These are phyloP conservation scores for Ceratocystis colombiana DNA, from an alignment of 2,329 filamentous ascomycete genomes.

Conservation along the genomic window DNA sequence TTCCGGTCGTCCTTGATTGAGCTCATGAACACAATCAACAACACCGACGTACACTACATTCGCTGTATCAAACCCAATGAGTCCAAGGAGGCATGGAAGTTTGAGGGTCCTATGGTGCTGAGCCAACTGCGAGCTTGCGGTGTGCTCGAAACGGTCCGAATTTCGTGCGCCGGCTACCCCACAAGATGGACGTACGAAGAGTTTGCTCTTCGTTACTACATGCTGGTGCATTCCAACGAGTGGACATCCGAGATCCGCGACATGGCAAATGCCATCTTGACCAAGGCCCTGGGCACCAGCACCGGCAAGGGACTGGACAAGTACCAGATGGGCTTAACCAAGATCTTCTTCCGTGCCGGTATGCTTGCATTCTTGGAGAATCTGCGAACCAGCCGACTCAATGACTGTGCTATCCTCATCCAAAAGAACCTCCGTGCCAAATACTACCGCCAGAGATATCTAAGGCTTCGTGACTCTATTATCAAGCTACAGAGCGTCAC, in stretches of 20 bases:
- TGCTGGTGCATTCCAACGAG: constrained; percentile 78
- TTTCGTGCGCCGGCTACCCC: constrained; percentile 93
- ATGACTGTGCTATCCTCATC: constrained; percentile 91
- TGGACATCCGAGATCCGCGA: constrained; percentile 92
- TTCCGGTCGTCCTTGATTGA: constrained; percentile 98
- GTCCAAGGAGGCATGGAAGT: constrained; percentile 92
- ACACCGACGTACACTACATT: constrained; percentile 97
- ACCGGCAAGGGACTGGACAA: constrained; percentile 72
- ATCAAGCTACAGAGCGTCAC: constrained; percentile 67
- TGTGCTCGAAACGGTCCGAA: constrained; percentile 96
- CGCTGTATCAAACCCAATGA: constrained; percentile 99
- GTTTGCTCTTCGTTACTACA: constrained; percentile 95
- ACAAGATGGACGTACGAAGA: constrained; percentile 99
- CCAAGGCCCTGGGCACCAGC: constrained; percentile 72
- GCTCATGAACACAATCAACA: constrained; percentile 95
- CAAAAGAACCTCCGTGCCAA: constrained; percentile 96
- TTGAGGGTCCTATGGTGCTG: constrained; percentile 96
- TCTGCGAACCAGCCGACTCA: constrained; percentile 76
- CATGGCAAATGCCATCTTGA: constrained; percentile 88
- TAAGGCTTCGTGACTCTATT: constrained; percentile 75
- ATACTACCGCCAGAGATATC: constrained; percentile 85
- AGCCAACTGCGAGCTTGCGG: constrained; percentile 95
- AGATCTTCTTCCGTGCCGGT: constrained; percentile 98
- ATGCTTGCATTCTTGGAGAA: constrained; percentile 99
- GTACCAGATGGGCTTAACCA: constrained; percentile 93